Evolutionary conservation across 2,329 filamentous ascomycete species (phyloP).

Genomic region (Cladosporium velox): DNA sequence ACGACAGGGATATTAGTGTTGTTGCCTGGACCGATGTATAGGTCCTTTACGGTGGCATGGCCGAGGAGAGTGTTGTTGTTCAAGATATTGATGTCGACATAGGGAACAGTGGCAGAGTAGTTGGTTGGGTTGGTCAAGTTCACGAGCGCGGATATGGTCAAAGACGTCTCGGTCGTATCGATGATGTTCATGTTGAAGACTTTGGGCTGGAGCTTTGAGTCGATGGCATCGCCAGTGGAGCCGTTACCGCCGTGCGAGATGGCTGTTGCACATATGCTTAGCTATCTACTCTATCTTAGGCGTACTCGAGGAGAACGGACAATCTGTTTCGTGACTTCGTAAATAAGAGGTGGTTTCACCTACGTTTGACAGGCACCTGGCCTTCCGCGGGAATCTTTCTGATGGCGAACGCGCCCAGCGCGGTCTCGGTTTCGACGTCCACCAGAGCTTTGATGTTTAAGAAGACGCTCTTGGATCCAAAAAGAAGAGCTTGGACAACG

Average conservation of each 20-base stretch:
- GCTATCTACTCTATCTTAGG: conserved; percentile 32
- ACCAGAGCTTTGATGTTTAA: conserved; percentile 77
- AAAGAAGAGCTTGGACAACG: conserved; percentile 77
- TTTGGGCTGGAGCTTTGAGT: conserved; percentile 55
- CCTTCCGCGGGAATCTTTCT: conserved; percentile 83
- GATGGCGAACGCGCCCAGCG: conserved; percentile 76
- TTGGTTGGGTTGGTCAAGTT: conserved; percentile 90
- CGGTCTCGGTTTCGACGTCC: conserved; percentile 78
- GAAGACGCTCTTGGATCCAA: conserved; percentile 68
- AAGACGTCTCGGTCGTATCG: conserved; percentile 69
- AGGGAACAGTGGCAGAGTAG: conserved; percentile 82
- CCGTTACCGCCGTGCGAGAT: conserved; percentile 19
- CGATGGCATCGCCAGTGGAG: conserved; percentile 11
- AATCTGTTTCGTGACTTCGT: conserved; percentile 19
- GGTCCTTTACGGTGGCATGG: conserved; percentile 67
- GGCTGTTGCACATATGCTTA: conserved; percentile 26
- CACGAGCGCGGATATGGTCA: conserved; percentile 70
- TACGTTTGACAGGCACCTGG: conserved; percentile 89
- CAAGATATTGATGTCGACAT: conserved; percentile 72
- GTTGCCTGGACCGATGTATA: conserved; percentile 66
- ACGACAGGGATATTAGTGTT: conserved; percentile 70
- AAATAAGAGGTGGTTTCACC: conserved; percentile 50
- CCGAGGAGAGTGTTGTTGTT: conserved; percentile 75
- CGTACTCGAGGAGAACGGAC: conserved; percentile 16
- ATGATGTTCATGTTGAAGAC: conserved; percentile 71